phyloP scores from a whole-genome alignment of 2,329 filamentous ascomycete genomes.

The Fusarium subtropicale region DNA sequence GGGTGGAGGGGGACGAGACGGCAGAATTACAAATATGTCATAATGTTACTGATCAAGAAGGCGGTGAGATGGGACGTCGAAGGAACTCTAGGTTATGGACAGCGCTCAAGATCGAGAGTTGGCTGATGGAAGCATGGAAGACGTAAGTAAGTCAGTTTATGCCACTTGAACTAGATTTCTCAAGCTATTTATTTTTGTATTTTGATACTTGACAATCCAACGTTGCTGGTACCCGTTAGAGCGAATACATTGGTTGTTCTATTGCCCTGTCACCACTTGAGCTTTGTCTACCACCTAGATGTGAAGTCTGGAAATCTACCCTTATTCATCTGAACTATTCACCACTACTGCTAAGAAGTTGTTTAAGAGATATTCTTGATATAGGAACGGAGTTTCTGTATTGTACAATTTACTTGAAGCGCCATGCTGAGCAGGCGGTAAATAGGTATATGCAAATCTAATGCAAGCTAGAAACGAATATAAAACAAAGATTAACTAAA shows the following conservation, averaged over 20 bases:
- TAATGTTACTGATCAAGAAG: neutral
- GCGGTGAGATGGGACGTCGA: conserved; percentile 23
- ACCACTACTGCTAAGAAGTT: too few species aligned
- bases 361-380: neutral
- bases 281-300: too few species aligned
- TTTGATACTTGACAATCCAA: neutral
- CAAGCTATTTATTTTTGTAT: neutral
- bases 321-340: too few species aligned
- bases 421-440: conserved; percentile 16
- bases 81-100: neutral
- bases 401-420: conserved; percentile 29
- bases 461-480: neutral
- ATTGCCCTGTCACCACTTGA: too few species aligned
- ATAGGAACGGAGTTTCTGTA: conserved; percentile 6
- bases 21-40: conserved; percentile 30
- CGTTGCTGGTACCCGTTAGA: too few species aligned
- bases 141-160: neutral
- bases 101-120: neutral
- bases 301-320: too few species aligned
- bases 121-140: neutral
- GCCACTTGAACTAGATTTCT: neutral
- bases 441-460: conserved; percentile 42
- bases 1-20: conserved; percentile 18
- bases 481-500: neutral
- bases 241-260: too few species aligned